Base-by-base conservation (phyloP, 2,329 filamentous ascomycete genomes). In the Dothideomycetidae sp. region DNA sequence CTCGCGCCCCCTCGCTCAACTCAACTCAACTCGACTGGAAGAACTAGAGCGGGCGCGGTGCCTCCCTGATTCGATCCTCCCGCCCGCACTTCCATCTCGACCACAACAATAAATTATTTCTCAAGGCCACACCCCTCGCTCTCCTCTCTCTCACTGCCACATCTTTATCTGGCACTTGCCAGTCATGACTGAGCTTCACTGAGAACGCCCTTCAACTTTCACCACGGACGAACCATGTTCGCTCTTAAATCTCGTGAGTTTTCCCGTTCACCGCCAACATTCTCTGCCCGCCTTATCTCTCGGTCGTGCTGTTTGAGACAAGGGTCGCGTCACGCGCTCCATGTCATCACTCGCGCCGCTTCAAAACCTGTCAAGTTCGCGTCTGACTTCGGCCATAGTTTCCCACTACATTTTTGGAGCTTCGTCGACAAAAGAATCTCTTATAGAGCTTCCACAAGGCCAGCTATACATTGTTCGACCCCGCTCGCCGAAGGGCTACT, bases 381-480 rank as follows among this genome's bases (percentile, higher is more conserved):
- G 11, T 26, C 33, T 26, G 12, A 14, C n/a, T 7, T 12, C 10
- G 14, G 15, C 14, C n/a, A n/a, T 17, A 43, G 41, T 57, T 11
- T 55, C 53, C 62, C 94, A 93, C 63, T 78, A 90, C 53, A 76
- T 96, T 55, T 96, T 96, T 57, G 77, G 78, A 47, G 19, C 17
- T 9, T 85, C 92, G 58, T 74, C 73, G 52, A 83, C 76, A 56
- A 88, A 94, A 59, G 86, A 96, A 65, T 81, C 84, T 33, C 75
- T 98, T 55, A 84, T 93, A 61, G 86, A 96, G 57, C 78, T 98
- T 30, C 77, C 86, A 11, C 85, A 96, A 60, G 90, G 90, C 55
- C 86, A 96, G 60, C 82, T 98, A 31, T 98, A 94, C 60, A 79
- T 98, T 48, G 90, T 98, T 50, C 82, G 90, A 51, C 90, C 90